These are phyloP conservation scores for Pterocarpus santalinus DNA, from an alignment of 306 rosid genomes.

Conservation along the genomic window DNA sequence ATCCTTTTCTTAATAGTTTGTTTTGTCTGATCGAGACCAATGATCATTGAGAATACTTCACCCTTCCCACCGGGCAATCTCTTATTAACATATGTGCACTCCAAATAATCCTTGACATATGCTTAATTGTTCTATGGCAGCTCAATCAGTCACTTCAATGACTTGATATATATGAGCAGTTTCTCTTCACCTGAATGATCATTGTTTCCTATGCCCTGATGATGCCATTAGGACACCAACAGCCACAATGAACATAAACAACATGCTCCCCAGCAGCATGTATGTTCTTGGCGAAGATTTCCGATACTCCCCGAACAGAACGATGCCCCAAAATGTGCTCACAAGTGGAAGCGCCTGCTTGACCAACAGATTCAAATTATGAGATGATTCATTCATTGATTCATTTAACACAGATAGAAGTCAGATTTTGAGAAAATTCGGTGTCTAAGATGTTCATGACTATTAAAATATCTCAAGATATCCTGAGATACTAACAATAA, in stretches of 20 bases:
- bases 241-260: conserved; percentile 84
- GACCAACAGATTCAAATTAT: conserved; percentile 35
- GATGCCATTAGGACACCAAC: conserved; percentile 87
- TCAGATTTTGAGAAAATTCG: background rate
- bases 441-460: background rate
- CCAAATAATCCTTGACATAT: conserved; percentile 8
- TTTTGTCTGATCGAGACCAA: background rate
- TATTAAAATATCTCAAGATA: background rate
- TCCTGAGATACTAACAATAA: background rate
- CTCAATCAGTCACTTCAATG: conserved; percentile 16
- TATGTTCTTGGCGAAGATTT: conserved; percentile 83
- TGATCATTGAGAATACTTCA: conserved; percentile 22
- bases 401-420: background rate
- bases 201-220: conserved; percentile 70
- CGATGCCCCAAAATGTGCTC: conserved; percentile 91
- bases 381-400: conserved; percentile 17
- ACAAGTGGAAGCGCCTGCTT: conserved; percentile 95
- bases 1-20: background rate
- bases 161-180: background rate
- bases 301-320: conserved; percentile 86
- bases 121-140: conserved; percentile 1
- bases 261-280: conserved; percentile 67
- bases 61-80: background rate
- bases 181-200: conserved; percentile 18
- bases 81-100: background rate